Evolutionary conservation across 139 green algal genomes (phyloP), one percentile per base, ranked within the genome.

Genomic region (Gonium pectorale): DNA sequence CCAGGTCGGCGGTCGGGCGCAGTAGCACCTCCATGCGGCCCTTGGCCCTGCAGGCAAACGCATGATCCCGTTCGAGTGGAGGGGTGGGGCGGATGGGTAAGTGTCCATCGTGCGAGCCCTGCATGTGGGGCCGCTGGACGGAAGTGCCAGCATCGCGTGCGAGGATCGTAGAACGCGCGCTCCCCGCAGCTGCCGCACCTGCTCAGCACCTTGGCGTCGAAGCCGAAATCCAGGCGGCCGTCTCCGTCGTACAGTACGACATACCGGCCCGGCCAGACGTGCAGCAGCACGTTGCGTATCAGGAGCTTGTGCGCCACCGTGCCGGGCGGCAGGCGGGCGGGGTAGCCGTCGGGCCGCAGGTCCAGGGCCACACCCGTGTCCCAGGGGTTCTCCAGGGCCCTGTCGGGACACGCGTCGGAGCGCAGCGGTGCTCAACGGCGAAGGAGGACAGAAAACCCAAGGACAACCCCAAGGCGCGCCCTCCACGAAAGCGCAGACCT

Each of bases 291-390:
- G 44, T 90, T 52, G 21, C 86, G 71, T 54, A 86, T 33, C 44
- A 80, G 27, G 38, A 90, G 86, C 86, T 90, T 90, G 66, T 87
- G 80, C 37, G 75, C 86, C 26, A 85, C 41, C 17, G 41, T 78
- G 70, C 43, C 38, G 46, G 79, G 79, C 3, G 86, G 80, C 51
- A 90, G 80, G 41, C 40, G 62, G 9, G 86, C 52, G 35, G 86
- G 86, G 72, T 87, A 90, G 73, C 86, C 86, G 40, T 81, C 66
- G 15, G 86, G 62, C 3, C 78, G 19, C 43, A 90, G 72, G 4
- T 67, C 67, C 38, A 90, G 64, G 8, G 54, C 1, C 24, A 71
- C 73, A 0, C 43, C 29, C 5, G 80, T 87, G 81, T 87, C 86
- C 21, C 26, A 90, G 27, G 11, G 33, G 46, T 86, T 83, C 37